Evolutionary conservation across 768 basidiomycete genomes (phyloP), one percentile per base, ranked within the genome.

Genomic region (Piloderma croceum): DNA sequence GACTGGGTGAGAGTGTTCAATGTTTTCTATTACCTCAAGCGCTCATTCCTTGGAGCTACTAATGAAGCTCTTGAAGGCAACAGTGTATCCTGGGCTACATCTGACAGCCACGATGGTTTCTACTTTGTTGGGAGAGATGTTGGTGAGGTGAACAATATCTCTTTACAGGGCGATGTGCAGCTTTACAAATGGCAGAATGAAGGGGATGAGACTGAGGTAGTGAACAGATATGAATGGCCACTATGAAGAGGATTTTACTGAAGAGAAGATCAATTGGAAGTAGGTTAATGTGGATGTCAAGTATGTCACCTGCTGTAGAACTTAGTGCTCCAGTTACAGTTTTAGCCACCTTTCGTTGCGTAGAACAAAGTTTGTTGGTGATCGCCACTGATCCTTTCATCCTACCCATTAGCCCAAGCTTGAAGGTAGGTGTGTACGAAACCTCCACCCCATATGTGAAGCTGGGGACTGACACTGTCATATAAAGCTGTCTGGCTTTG

Each of bases 401-500:
- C 27, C 27, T 9, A 15, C 9, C 27, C 10, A 15, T 9, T 15
- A 9, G 10, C 10, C 10, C 9, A 9, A 15, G 10, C 10, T 15
- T 29, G 27, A 9, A 23, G 1, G 32, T 23, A 3, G 49, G 46
- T 3, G 9, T 34, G 15, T 38, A 29, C 35, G 32, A 58, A 7
- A 55, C 33, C 15, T 55, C 54, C 2, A 47, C 52, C 18, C 46
- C 58, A 31, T 62, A 63, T 7, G 56, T 44, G 42, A 62, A 51
- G 24, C 50, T 50, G 0, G 54, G 59, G 18, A 56, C 42, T 0
- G 48, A 50, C 1, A 57, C 46, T 3, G 48, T 20, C 3, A 44
- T 27, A 34, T 57, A 61, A 6, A 57, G 39, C 17, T 34, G 44
- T 17, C 48, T 44, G 17, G 52, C 39, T 23, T 47, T 32, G 1